Percentiles rank a stretch among this genome's conserved stretches.
phyloP scores from a whole-genome alignment of 176 grass and related monocot species.

The Rhynchospora tenuis region DNA sequence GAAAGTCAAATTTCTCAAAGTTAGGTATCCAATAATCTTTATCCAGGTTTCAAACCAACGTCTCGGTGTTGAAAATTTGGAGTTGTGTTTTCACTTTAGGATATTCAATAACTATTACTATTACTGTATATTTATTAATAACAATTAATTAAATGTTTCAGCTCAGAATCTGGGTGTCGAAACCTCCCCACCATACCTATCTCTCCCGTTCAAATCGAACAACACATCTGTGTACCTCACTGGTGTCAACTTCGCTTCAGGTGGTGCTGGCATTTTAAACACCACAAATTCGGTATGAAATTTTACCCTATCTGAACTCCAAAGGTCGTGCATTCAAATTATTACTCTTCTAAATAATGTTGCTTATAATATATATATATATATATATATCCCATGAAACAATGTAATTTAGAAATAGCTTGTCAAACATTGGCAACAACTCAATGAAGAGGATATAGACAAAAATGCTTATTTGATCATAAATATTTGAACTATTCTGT shows the following conservation, averaged over 20 bases:
- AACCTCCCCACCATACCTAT: conserved; percentile 54
- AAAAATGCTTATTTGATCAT: not conserved
- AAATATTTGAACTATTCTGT: not conserved
- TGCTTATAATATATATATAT: no score
- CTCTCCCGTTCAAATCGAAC: conserved; percentile 36
- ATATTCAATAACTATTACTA: no score
- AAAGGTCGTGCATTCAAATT: not conserved
- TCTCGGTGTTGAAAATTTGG: no score
- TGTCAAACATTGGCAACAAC: not conserved
- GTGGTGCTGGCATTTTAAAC: conserved; percentile 58
- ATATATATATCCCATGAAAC: not conserved
- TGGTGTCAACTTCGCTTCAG: conserved; percentile 85
- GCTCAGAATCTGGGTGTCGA: conserved; percentile 52
- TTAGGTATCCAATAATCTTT: not conserved
- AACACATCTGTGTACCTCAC: conserved; percentile 39
- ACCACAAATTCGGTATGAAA: conserved; percentile 49
- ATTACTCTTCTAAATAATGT: not conserved
- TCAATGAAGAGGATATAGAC: not conserved
- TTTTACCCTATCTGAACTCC: not conserved
- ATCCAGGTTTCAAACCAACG: no score
- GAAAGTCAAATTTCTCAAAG: not conserved
- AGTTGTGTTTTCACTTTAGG: no score
- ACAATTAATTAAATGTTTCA: conserved; percentile 19
- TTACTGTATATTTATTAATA: not conserved
- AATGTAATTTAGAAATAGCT: not conserved